Conservation (phyloP, 1,284 basidiomycete genomes). For the Naganishia cerealis region DNA sequence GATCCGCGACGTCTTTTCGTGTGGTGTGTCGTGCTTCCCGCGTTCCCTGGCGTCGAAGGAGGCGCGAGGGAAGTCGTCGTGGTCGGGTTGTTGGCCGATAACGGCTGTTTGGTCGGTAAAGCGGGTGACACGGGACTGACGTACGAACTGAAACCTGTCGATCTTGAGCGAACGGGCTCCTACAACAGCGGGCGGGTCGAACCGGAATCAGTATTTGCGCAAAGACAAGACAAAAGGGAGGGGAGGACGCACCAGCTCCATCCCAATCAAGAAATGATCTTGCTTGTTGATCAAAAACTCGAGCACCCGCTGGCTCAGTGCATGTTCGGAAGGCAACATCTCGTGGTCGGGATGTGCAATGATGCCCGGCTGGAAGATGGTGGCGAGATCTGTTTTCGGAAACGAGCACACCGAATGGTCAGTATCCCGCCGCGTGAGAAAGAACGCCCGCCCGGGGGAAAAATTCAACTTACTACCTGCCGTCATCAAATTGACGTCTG, state of each 20-base stretch:
- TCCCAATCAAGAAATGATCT: slow-evolving; percentile 49
- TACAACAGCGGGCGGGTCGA: not conserved
- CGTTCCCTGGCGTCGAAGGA: not conserved
- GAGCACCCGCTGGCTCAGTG: slow-evolving; percentile 81
- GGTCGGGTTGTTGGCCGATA: not conserved
- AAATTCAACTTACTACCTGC: slow-evolving; percentile 69
- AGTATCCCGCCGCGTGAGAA: slow-evolving; percentile 8
- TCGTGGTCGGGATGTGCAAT: slow-evolving; percentile 85
- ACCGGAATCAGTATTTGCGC: not conserved
- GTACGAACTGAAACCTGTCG: slow-evolving; percentile 12
- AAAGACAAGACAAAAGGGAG: not conserved
- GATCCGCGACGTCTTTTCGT: slow-evolving; percentile 9
- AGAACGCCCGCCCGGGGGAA: not conserved
- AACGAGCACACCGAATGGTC: slow-evolving; percentile 2
- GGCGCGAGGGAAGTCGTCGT: not conserved
- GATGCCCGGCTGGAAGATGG: slow-evolving; percentile 89
- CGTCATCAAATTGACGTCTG: slow-evolving; percentile 92
- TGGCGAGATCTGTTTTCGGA: slow-evolving; percentile 70
- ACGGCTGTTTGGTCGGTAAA: not conserved
- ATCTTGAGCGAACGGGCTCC: slow-evolving; percentile 26
- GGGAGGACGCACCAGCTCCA: slow-evolving; percentile 45
- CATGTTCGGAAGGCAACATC: slow-evolving; percentile 76
- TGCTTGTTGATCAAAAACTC: slow-evolving; percentile 80
- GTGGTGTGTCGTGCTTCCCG: not conserved
- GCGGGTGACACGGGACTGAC: slow-evolving; percentile 11